These are phyloP conservation scores for Saccharomyces hybrid DNA, from an alignment of 1,139 yeast species.

Conservation along the genomic window DNA sequence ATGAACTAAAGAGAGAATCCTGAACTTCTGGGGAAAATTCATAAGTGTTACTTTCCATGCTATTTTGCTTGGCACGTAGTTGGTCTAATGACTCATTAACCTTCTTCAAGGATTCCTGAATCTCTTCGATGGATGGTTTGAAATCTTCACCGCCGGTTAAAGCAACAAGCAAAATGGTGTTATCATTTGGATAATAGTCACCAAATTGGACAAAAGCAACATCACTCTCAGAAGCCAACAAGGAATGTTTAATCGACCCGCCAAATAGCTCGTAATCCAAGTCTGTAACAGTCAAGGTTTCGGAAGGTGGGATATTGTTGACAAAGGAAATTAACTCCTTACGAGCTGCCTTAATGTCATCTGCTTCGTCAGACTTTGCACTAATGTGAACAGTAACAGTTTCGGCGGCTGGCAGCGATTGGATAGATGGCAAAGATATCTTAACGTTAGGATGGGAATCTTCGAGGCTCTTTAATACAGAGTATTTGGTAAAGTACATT, in stretches of 20 bases:
- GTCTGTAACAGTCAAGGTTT: slow-evolving; percentile 52
- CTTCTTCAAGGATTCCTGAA: slow-evolving; percentile 39
- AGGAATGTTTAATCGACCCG: slow-evolving; percentile 39
- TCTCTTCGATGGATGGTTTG: slow-evolving; percentile 44
- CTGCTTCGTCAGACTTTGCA: slow-evolving; percentile 37
- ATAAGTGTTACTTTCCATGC: slow-evolving; percentile 47
- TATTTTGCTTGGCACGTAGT: slow-evolving; percentile 53
- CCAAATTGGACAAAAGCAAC: slow-evolving; percentile 53
- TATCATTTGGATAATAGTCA: slow-evolving; percentile 34
- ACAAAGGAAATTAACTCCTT: slow-evolving; percentile 65
- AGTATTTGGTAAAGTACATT: slow-evolving; percentile 50
- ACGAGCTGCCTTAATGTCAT: slow-evolving; percentile 48
- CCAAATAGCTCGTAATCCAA: slow-evolving; percentile 61
- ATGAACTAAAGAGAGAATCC: slow-evolving; percentile 39
- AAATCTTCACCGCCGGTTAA: slow-evolving; percentile 44
- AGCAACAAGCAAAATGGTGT: slow-evolving; percentile 42
- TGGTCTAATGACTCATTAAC: slow-evolving; percentile 46
- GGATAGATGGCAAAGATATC: slow-evolving; percentile 48
- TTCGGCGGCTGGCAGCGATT: slow-evolving; percentile 32
- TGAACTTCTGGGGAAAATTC: slow-evolving; percentile 52
- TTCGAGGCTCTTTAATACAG: slow-evolving; percentile 37
- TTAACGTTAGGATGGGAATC: slow-evolving; percentile 38
- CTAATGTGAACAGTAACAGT: slow-evolving; percentile 39
- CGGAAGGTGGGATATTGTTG: slow-evolving; percentile 63
- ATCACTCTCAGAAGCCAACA: slow-evolving; percentile 41